Percentiles rank a stretch among this genome's conserved stretches.
phyloP scores from a whole-genome alignment of 768 basidiomycete genomes.

The Boletales sp. region DNA sequence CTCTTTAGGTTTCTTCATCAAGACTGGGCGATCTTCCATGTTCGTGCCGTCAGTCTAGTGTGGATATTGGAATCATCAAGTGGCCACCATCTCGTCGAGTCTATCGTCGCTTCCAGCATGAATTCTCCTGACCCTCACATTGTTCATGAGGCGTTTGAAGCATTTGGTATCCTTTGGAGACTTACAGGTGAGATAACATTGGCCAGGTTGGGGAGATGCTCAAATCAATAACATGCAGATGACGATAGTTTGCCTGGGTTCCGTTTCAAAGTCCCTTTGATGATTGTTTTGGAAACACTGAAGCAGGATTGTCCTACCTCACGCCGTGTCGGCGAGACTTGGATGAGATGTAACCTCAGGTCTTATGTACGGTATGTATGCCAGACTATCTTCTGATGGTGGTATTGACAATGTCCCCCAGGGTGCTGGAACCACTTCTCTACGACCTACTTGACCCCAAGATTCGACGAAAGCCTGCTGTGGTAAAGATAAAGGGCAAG shows the following conservation, averaged over 20 bases:
- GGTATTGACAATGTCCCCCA: conserved; percentile 27
- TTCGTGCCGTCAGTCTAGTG: conserved; percentile 73
- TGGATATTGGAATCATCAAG: conserved; percentile 68
- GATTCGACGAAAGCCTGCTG: conserved; percentile 49
- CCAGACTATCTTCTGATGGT: neutral
- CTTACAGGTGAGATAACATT: conserved; percentile 57
- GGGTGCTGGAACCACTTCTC: conserved; percentile 87
- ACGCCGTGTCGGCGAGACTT: conserved; percentile 85
- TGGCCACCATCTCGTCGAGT: conserved; percentile 66
- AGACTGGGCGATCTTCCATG: conserved; percentile 68
- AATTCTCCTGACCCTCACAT: conserved; percentile 47
- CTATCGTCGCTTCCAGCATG: conserved; percentile 73
- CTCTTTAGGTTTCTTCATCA: conserved; percentile 72
- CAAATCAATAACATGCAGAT: conserved; percentile 42
- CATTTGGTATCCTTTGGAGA: conserved; percentile 92
- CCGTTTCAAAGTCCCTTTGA: conserved; percentile 79
- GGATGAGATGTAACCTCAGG: conserved; percentile 93
- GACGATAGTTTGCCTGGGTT: conserved; percentile 81
- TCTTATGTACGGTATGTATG: conserved; percentile 76
- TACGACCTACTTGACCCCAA: conserved; percentile 71
- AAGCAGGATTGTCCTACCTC: conserved; percentile 70
- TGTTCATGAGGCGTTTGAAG: conserved; percentile 65
- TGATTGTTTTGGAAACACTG: conserved; percentile 81
- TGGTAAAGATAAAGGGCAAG: conserved; percentile 54
- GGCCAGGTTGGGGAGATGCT: neutral